phyloP scores from a whole-genome alignment of 2,329 filamentous ascomycete genomes.

The Capronia epimyces region DNA sequence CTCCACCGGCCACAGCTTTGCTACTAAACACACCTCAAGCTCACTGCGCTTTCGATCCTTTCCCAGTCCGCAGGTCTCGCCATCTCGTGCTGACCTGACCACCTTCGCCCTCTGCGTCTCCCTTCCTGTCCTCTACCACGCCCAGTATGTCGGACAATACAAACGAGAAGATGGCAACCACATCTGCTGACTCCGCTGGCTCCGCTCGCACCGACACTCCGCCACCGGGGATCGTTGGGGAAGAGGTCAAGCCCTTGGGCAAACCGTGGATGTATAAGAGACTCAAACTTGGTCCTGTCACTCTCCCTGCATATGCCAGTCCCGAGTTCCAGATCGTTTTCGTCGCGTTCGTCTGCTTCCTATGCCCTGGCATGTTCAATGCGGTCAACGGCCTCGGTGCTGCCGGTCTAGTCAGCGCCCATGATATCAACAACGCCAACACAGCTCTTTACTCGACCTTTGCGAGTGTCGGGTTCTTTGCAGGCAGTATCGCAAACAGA shows the following conservation, averaged over 20 bases:
- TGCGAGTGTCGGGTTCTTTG: constrained; percentile 53
- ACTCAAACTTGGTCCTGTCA: constrained; percentile 49
- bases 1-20: constrained; percentile 11
- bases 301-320: constrained; percentile 65
- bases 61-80: background rate
- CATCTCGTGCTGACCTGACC: background rate
- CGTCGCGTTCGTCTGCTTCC: constrained; percentile 65
- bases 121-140: background rate
- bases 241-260: constrained; percentile 26
- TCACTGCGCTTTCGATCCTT: constrained; percentile 7
- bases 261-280: constrained; percentile 63
- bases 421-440: constrained; percentile 61
- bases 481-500: constrained; percentile 38
- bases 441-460: constrained; percentile 66
- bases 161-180: constrained; percentile 25
- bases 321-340: constrained; percentile 66
- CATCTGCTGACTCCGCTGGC: constrained; percentile 12
- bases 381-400: constrained; percentile 61
- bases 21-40: constrained; percentile 3
- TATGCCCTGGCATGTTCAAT: constrained; percentile 70
- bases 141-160: constrained; percentile 20
- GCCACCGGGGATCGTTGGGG: constrained; percentile 11
- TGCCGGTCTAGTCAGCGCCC: constrained; percentile 54
- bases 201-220: constrained; percentile 17
- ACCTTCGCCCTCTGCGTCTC: background rate